phyloP scores from a whole-genome alignment of 2,329 filamentous ascomycete genomes.

The Aureobasidium sp. region DNA sequence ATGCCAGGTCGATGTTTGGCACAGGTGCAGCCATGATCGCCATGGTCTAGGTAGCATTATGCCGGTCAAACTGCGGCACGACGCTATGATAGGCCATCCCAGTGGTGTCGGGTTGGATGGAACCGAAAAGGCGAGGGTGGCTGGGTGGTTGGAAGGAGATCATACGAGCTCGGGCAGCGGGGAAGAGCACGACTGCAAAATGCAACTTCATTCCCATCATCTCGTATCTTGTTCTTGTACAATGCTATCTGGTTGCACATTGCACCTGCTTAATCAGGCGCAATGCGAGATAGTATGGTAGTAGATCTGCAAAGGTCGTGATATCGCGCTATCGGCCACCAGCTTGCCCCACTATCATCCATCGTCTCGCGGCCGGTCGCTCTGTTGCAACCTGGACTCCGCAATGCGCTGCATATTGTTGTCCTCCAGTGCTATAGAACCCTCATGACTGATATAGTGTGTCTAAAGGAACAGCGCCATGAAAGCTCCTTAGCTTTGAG shows the following conservation, averaged over 20 bases:
- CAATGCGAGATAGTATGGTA: neutral
- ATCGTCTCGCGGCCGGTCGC: neutral
- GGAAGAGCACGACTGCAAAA: neutral
- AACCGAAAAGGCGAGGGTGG: slow-evolving; percentile 2
- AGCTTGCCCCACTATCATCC: neutral
- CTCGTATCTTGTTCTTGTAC: neutral
- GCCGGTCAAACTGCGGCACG: neutral
- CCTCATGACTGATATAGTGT: too few species aligned
- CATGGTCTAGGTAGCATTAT: neutral
- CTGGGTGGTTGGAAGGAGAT: too few species aligned
- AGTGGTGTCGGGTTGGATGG: neutral
- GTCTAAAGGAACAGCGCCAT: too few species aligned
- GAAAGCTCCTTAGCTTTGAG: too few species aligned
- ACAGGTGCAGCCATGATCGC: neutral
- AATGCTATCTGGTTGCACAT: neutral
- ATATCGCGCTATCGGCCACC: neutral
- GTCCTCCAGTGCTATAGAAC: too few species aligned
- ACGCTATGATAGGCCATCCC: slow-evolving; percentile 6
- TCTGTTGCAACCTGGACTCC: neutral
- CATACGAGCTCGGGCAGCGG: too few species aligned
- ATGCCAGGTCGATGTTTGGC: too few species aligned
- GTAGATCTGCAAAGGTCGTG: neutral
- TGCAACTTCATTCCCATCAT: neutral
- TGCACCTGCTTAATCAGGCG: neutral
- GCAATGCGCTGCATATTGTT: neutral